Evolutionary conservation across 2,329 filamentous ascomycete genomes (phyloP), one percentile per base, ranked within the genome.

Genomic region (Microsporum canis): DNA sequence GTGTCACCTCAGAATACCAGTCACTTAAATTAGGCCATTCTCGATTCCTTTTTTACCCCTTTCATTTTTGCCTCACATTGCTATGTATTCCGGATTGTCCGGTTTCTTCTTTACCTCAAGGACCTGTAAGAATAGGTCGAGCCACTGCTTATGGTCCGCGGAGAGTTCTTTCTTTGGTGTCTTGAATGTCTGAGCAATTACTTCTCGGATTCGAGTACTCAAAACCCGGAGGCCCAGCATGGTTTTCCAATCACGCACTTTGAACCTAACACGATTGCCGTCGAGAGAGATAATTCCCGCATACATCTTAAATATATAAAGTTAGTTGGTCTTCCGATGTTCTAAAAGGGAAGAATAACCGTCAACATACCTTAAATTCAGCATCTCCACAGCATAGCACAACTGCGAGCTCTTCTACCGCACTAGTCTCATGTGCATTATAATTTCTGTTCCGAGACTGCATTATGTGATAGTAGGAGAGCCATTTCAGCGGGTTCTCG

Each of bases 381-480:
- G 89, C 86, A 64, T 97, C 92, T 39, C 91, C 94, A 62, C 91
- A 94, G 59, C 96, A 81, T 33, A 99, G 77, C 14, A 88, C 85
- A 66, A 96, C 83, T 8, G 91, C 85, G 65, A 96, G 88, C 49
- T 91, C 87, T 53, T 95, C 87, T 0, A 87, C 85, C 0, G 86
- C 84, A 8, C 87, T 89, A 1, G 89, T 95, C 71, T 95, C 90
- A 66, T 96, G 91, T 0, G 94, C 94, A 65, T 96, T 95, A 66
- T 92, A 89, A 68, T 71, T 79, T 78, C 81, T 82, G 81, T 86
- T 89, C 76, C 78, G 91, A 2, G 88, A 88, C 73, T 96, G 91
- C 89, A 97, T 95, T 65, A 97, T 96, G 72, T 95, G 88, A 76
- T 97, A 97, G 73, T 96, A 99, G 0, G 89, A 94, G 51, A 99